These are phyloP conservation scores for Drechslerella dactyloides DNA, from an alignment of 2,329 filamentous ascomycete species.

Conservation along the genomic window DNA sequence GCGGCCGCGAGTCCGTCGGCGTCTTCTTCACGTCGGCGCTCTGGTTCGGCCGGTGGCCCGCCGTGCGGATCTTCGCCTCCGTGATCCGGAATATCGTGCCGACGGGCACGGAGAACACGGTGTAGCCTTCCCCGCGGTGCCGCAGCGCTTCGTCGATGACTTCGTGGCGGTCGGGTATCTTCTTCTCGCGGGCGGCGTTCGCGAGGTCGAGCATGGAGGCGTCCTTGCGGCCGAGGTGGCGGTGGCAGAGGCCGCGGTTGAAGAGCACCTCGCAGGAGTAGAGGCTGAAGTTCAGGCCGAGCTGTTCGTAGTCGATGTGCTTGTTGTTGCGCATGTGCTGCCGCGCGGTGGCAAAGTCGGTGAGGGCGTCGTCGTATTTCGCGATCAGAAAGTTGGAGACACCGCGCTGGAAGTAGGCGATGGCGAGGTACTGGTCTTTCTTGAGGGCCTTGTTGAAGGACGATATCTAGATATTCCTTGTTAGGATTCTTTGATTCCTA, in stretches of 20 bases:
- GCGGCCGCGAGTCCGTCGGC: not conserved
- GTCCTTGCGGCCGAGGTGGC: conserved; percentile 90
- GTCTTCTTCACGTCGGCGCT: conserved; percentile 80
- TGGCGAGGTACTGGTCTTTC: conserved; percentile 91
- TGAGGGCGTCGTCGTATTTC: conserved; percentile 94
- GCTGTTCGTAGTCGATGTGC: conserved; percentile 95
- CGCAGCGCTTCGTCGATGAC: conserved; percentile 96
- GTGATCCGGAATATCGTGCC: conserved; percentile 97
- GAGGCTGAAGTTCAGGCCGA: conserved; percentile 92
- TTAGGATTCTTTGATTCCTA: too few relatives aligned
- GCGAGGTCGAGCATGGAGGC: conserved; percentile 87
- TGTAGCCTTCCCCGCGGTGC: conserved; percentile 95
- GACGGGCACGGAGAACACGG: conserved; percentile 96
- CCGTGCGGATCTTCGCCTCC: conserved; percentile 95
- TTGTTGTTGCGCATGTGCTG: conserved; percentile 93
- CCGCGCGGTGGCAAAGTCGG: conserved; percentile 97
- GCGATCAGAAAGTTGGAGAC: conserved; percentile 97
- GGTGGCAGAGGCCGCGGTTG: conserved; percentile 95
- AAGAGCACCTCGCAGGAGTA: conserved; percentile 98
- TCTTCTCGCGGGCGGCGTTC: conserved; percentile 92
- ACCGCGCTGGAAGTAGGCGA: conserved; percentile 97
- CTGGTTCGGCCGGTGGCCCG: conserved; percentile 99
- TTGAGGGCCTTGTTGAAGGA: conserved; percentile 79
- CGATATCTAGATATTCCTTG: conserved; percentile 26
- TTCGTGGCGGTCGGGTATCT: conserved; percentile 84